Evolutionary conservation across 2,329 filamentous ascomycete species (phyloP).

Genomic region (Monilinia fructigena): DNA sequence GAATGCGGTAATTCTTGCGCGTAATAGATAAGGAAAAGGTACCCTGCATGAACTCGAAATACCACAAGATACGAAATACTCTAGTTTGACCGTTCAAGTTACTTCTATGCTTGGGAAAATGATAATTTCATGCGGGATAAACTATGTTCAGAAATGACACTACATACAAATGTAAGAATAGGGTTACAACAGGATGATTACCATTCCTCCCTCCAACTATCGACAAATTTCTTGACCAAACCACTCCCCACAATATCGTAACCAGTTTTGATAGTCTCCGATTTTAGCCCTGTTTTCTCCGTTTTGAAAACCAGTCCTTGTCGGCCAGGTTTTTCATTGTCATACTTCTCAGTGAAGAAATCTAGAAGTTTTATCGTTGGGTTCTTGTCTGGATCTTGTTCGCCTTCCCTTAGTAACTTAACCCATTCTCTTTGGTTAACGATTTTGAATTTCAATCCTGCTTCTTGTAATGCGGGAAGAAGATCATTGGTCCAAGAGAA

Average conservation of each 20-base stretch:
- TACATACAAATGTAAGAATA: neutral
- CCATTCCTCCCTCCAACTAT: slow-evolving; percentile 37
- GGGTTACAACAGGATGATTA: neutral
- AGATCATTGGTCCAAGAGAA: slow-evolving; percentile 53
- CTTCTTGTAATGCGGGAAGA: slow-evolving; percentile 49
- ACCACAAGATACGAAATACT: neutral
- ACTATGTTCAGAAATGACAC: neutral
- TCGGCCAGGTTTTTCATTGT: slow-evolving; percentile 44
- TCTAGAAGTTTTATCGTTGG: slow-evolving; percentile 55
- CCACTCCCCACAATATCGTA: slow-evolving; percentile 44
- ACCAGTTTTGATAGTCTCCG: slow-evolving; percentile 39
- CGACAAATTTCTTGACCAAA: slow-evolving; percentile 43
- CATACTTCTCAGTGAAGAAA: slow-evolving; percentile 52
- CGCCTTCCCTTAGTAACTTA: slow-evolving; percentile 44
- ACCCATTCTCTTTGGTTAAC: slow-evolving; percentile 49
- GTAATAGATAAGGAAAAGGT: no score
- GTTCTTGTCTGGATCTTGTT: slow-evolving; percentile 50
- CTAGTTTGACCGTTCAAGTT: neutral
- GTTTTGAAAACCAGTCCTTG: slow-evolving; percentile 45
- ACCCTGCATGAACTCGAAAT: no score
- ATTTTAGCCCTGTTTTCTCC: slow-evolving; percentile 33
- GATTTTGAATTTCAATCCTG: slow-evolving; percentile 47
- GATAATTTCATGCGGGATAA: neutral
- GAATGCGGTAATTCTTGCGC: neutral
- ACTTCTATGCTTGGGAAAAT: neutral